These are phyloP conservation scores for Climacium dendroides DNA, from an alignment of 225 moss, liverwort and hornwort species.

Conservation along the genomic window DNA sequence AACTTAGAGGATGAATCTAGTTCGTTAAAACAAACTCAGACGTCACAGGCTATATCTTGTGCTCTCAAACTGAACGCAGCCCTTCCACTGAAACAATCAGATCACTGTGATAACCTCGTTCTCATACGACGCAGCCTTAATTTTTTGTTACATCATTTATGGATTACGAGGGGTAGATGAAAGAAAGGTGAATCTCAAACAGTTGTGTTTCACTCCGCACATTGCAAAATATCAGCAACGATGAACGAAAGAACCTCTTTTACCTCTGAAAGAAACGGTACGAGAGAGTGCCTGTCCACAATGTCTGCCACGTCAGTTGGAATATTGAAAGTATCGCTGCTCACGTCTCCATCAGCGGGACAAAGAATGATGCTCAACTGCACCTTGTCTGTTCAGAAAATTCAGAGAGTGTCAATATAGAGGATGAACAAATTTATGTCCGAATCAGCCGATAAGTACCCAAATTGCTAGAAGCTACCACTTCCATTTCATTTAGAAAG, in stretches of 20 bases:
- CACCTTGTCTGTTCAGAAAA: constrained; percentile 26
- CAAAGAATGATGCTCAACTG: constrained; percentile 70
- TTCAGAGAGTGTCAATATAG: background rate
- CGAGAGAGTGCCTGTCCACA: constrained; percentile 49
- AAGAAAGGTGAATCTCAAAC: background rate
- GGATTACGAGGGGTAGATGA: background rate
- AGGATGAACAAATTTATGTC: background rate
- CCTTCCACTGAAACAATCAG: background rate
- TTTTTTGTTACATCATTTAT: background rate
- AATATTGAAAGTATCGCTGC: constrained; percentile 22
- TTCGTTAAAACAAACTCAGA: background rate
- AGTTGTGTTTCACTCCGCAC: background rate
- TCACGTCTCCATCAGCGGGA: constrained; percentile 14
- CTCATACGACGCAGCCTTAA: background rate
- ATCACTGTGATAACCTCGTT: background rate
- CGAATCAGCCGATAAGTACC: background rate
- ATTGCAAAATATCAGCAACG: background rate
- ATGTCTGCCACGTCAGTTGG: constrained; percentile 51
- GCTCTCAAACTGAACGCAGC: background rate
- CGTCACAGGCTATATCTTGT: background rate
- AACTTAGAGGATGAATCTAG: background rate
- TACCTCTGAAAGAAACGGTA: constrained; percentile 64
- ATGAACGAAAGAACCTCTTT: background rate
- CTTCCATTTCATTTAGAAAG: background rate
- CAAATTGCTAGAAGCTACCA: background rate